Base-by-base conservation (phyloP, 2,329 filamentous ascomycete genomes). In the Teratosphaeria epicoccoides region DNA sequence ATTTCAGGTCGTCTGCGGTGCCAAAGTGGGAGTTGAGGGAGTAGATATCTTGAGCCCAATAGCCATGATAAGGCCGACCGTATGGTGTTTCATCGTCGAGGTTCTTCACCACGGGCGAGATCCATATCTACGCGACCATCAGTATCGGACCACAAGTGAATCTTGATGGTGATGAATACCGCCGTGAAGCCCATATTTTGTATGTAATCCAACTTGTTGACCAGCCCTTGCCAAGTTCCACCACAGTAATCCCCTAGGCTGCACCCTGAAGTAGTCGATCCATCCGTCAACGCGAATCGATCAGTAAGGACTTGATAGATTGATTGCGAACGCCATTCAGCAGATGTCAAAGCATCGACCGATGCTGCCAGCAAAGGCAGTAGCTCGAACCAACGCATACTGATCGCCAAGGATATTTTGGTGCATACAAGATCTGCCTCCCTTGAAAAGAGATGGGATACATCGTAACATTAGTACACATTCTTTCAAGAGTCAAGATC, bases 301-400 rank as follows among this genome's bases (percentile, higher is more conserved):
- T 81, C 78, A 2, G 78, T 80, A 57, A 82, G 64, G 37, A 76
- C 73, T 66, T 80, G 79, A 62, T 82, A 81, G 51, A 81, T 80
- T 45, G 75, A 78, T 50, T 74, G 73, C 24, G 71, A 69, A 60
- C 76, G 78, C 78, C 77, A 81, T 28, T 70, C 62, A 23, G 26
- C 37, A 12, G 47, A 33, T 49, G 47, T 47, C 46, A 33, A 23
- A 24, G 62, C 62, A 43, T 55, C 29, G 20, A 56, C 54, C 6
- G 45, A 10, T 45, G 57, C 37, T 17, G 55, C 51, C 45, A 25
- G 24, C 24, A 22, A 25, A 24, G 43, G 24, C 43, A 26, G 24
- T 49, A 49, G 43, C n/a, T 7, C 9, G 14, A 40, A 14, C 20
- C n/a, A 7, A 40, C n/a, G 33, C 33, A 40, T 40, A 9, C 4